Conservation (phyloP, 1,284 basidiomycete genomes). For the Fomitopsis schrenkii region DNA sequence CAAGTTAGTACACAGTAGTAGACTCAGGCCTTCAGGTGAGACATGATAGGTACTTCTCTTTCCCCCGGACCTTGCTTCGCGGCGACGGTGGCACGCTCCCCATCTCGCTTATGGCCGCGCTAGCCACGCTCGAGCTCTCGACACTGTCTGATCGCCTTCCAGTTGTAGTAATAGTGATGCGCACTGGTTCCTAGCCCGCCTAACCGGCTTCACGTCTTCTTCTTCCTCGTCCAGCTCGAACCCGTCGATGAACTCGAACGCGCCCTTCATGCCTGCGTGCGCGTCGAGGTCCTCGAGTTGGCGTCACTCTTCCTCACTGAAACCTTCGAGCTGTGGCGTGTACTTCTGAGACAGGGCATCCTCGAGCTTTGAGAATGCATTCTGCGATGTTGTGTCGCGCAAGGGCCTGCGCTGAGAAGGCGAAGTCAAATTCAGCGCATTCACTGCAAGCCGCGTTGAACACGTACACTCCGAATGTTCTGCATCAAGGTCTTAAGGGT, state of each 20-base stretch:
- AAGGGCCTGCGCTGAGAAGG: conserved; percentile 63
- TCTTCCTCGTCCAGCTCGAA: conserved; percentile 45
- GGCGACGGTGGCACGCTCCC: conserved; percentile 23
- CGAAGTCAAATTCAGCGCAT: neutral
- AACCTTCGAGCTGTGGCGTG: conserved; percentile 51
- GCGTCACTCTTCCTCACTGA: conserved; percentile 69
- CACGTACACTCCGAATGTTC: conserved; percentile 56
- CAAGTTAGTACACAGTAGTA: conserved; percentile 1
- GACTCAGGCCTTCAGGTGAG: too few species aligned
- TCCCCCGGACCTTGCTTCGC: conserved; percentile 23
- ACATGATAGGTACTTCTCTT: conserved; percentile 22
- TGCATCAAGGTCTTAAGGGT: conserved; percentile 59
- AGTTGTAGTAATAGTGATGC: neutral
- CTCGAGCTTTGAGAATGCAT: conserved; percentile 69
- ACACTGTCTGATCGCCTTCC: conserved; percentile 34
- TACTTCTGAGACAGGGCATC: conserved; percentile 54
- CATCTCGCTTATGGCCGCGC: conserved; percentile 21
- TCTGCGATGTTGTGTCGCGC: conserved; percentile 65
- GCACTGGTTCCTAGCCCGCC: conserved; percentile 33
- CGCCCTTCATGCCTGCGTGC: conserved; percentile 38
- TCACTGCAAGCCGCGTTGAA: neutral
- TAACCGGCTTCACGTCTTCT: conserved; percentile 36
- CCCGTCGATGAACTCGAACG: conserved; percentile 67
- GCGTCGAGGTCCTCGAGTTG: conserved; percentile 41
- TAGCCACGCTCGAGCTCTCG: conserved; percentile 25